Evolutionary conservation across 2,329 filamentous ascomycete genomes (phyloP).

Genomic region (Stagonosporopsis tanaceti): DNA sequence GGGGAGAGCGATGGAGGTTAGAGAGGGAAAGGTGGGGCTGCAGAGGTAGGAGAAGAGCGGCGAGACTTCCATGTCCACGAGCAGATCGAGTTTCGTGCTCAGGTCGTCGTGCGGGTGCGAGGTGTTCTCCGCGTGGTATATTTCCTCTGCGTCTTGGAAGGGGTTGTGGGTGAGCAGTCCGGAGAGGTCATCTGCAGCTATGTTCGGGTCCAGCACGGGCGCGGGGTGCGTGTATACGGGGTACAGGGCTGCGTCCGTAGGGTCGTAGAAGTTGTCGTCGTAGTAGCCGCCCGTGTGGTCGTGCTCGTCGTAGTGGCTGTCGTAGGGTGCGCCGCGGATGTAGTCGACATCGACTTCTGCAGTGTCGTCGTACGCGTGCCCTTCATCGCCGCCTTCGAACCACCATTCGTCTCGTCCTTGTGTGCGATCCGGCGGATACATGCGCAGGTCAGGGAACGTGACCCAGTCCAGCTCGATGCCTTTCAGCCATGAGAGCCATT

Average conservation of each 20-base stretch:
- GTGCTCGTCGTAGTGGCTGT: slow-evolving; percentile 43
- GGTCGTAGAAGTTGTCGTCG: slow-evolving; percentile 47
- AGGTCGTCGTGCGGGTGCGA: slow-evolving; percentile 32
- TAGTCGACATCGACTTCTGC: slow-evolving; percentile 42
- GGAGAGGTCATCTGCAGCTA: slow-evolving; percentile 36
- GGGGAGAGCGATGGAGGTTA: slow-evolving; percentile 42
- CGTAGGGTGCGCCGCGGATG: slow-evolving; percentile 35
- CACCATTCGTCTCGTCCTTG: slow-evolving; percentile 36
- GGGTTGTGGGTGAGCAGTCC: slow-evolving; percentile 43
- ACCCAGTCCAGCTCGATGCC: slow-evolving; percentile 46
- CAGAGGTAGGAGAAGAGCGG: slow-evolving; percentile 46
- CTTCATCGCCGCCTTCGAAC: slow-evolving; percentile 31
- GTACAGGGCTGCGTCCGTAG: slow-evolving; percentile 36
- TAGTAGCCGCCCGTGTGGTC: slow-evolving; percentile 46
- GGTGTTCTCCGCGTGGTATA: slow-evolving; percentile 21
- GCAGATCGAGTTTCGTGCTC: slow-evolving; percentile 40
- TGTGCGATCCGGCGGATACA: slow-evolving; percentile 42
- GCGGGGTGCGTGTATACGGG: slow-evolving; percentile 31
- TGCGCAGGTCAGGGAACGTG: slow-evolving; percentile 44
- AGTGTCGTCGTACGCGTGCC: neutral
- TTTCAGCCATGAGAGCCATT: slow-evolving; percentile 44
- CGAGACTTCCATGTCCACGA: slow-evolving; percentile 43
- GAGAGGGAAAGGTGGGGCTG: slow-evolving; percentile 31
- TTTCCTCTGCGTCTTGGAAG: slow-evolving; percentile 41
- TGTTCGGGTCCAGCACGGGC: slow-evolving; percentile 8